Base-by-base conservation (phyloP, 345 rosid genomes). In the Noccaea caerulescens region DNA sequence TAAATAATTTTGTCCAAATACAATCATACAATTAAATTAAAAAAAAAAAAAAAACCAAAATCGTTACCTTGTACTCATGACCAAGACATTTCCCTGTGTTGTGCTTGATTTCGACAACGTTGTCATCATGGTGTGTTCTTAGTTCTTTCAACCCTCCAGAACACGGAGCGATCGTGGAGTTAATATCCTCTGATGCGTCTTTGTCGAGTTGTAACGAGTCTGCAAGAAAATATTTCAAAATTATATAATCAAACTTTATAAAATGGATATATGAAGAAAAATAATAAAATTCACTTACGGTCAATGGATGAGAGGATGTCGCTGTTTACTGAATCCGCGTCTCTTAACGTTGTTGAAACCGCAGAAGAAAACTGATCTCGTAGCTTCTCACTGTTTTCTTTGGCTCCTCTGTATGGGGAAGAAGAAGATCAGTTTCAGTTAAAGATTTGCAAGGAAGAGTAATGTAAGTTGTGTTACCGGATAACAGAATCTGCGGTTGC, bases 131-230 rank as follows among this genome's bases (percentile, higher is more conserved):
- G 38, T 87, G 86, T 10, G 84, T 90, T 82, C 88, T 87, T 63
- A 92, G 32, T 63, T 90, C 92, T 77, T 83, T 82, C 81, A 95
- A 75, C 77, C 78, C 91, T 51, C 77, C 91, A 8, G 84, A 86
- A 45, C 91, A 87, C n/a, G 97, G 98, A 56, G 49, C 74, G 13
- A 90, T 83, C 76, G 88, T 84, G 68, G 98, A 84, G 43, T 87
- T 84, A 68, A 92, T 76, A 76, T 90, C 91, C 12, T 72, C 69
- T 7, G 88, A 88, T 63, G 96, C 97, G 33, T 85, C 91, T 63
- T 70, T 92, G 76, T 95, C 99, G 44, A 90, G 92, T 80, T 90
- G 84, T 66, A 95, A 83, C 36, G 98, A 87, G 56, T 86, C 99
- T 95, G 96, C 83, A 43, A 33, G 30, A 27, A 27, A 27, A 27